phyloP scores from a whole-genome alignment of 176 grass and related monocot genomes.

The Oryza glaberrima region DNA sequence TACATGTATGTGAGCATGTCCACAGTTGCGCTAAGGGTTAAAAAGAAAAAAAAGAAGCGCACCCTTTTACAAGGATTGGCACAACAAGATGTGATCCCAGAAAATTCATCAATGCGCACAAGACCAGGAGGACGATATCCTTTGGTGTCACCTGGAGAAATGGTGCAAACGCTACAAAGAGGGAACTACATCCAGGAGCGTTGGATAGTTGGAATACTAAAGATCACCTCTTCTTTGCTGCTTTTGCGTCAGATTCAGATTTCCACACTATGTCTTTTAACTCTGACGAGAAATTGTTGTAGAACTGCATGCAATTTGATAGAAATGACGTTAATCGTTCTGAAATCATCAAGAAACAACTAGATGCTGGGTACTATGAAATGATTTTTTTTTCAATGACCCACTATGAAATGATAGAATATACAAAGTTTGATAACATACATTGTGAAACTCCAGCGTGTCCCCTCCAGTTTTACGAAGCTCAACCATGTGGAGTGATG shows the following conservation, averaged over 20 bases:
- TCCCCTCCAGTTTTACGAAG: slow-evolving; percentile 97
- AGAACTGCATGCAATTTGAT: slow-evolving; percentile 65
- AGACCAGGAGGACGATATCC: neutral
- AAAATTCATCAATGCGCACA: neutral
- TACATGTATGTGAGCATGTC: slow-evolving; percentile 5
- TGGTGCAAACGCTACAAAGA: neutral
- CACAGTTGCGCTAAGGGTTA: slow-evolving; percentile 4
- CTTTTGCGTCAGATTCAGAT: slow-evolving; percentile 64
- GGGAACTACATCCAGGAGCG: neutral
- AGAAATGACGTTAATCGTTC: neutral
- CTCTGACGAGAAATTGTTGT: slow-evolving; percentile 84
- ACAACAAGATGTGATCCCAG: neutral
- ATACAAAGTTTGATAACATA: slow-evolving; percentile 31
- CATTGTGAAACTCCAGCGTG: slow-evolving; percentile 95
- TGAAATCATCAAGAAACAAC: neutral
- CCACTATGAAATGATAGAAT: neutral
- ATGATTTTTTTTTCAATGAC: neutral
- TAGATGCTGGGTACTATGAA: neutral
- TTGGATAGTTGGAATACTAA: neutral
- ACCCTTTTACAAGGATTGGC: neutral
- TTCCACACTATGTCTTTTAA: slow-evolving; percentile 97
- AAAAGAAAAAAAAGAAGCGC: neutral
- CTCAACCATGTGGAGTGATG: slow-evolving; percentile 94
- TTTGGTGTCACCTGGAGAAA: slow-evolving; percentile 33
- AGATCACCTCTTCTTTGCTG: slow-evolving; percentile 38